Base-by-base conservation (phyloP, 306 rosid genomes). In the Cercis canadensis region DNA sequence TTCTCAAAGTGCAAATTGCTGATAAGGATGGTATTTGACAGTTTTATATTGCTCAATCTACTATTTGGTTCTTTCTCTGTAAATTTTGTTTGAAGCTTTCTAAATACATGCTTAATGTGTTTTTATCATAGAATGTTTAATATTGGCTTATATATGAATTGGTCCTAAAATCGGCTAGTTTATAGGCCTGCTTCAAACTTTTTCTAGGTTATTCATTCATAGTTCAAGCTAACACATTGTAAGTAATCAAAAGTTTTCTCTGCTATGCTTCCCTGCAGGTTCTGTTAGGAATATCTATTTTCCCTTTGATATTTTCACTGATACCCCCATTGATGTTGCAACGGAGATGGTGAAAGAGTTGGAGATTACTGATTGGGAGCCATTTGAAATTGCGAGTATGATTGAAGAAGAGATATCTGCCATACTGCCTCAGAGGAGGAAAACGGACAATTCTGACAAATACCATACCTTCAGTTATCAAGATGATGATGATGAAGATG, bases 341-440 rank as follows among this genome's bases (percentile, higher is more conserved):
- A 86, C 53, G 68, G 98, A 92, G 84, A 92, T 92, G 98, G 98
- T 90, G 68, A 88, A 80, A 71, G 97, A 92, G 77, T 82, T 92
- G 85, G 97, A 90, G 81, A 90, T 92, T 61, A 73, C 78, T 5
- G 90, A 88, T 75, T 86, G 85, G 96, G 92, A 83, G 66, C 98
- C 96, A 33, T 85, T 65, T 70, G 96, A 92, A 77, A 92, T 92
- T 71, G 92, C 96, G 3, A 78, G 75, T 53, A 89, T 89, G 95
- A 92, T 92, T 47, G 89, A 92, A 82, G 96, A 77, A 54, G 98
- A 86, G 80, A 82, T 90, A 57, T 87, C 85, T 32, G 73, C 83
- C 29, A 69, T 90, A 32, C 72, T 85, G 34, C 98, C 98, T 11
- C 74, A 80, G 33, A 74, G 87, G 85, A 84, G 80, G 73, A 70